Evolutionary conservation across 345 rosid genomes (phyloP).

Genomic region (Hibiscus trionum): DNA sequence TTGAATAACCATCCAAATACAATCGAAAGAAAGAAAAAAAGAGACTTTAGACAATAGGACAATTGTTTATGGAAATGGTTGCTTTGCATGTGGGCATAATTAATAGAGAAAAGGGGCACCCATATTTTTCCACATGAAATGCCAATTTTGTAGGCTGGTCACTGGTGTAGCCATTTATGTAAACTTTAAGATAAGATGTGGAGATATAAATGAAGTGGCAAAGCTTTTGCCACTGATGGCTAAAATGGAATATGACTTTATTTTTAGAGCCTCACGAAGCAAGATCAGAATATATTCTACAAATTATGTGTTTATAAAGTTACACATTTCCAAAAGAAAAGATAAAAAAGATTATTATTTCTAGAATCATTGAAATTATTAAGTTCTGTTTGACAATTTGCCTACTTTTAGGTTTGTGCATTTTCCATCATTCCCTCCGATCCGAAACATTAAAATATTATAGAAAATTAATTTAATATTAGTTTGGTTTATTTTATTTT

Average conservation of each 20-base stretch:
- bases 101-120: not conserved
- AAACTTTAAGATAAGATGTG: not conserved
- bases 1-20: not conserved
- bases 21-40: not conserved
- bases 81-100: not conserved
- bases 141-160: not conserved
- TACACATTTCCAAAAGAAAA: not conserved
- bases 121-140: not conserved
- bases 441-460: not conserved
- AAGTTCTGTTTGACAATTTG: not conserved
- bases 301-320: not conserved
- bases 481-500: too few relatives aligned
- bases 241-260: not conserved
- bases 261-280: not conserved
- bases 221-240: not conserved
- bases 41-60: not conserved
- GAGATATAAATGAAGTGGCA: not conserved
- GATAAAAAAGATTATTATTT: not conserved
- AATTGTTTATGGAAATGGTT: not conserved
- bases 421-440: not conserved
- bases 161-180: not conserved
- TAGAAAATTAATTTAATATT: not conserved
- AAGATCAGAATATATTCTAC: not conserved
- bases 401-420: not conserved
- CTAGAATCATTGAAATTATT: not conserved